Evolutionary conservation across 345 rosid species (phyloP).

Genomic region (Gossypium bickii): DNA sequence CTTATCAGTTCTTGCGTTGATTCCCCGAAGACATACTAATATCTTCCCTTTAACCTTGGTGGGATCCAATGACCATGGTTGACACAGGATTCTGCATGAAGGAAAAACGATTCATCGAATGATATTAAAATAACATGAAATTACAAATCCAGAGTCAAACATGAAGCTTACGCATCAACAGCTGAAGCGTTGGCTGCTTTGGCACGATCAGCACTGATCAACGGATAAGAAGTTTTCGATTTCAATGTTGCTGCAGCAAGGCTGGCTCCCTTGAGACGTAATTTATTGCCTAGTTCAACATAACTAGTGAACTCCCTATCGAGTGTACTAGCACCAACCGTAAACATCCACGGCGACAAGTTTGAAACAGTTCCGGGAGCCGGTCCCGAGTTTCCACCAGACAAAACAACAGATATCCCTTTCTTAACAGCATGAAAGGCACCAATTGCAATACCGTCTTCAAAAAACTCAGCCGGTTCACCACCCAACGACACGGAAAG

Average conservation of each 20-base stretch:
- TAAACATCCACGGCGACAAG: slow-evolving; percentile 70
- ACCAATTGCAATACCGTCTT: slow-evolving; percentile 35
- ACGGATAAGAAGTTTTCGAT: slow-evolving; percentile 35
- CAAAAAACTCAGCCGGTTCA: slow-evolving; percentile 20
- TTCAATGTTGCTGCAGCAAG: slow-evolving; percentile 40
- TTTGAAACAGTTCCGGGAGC: slow-evolving; percentile 43
- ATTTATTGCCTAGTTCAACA: slow-evolving; percentile 43
- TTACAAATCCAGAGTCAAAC: neutral
- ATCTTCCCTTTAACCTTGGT: slow-evolving; percentile 62
- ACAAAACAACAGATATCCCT: slow-evolving; percentile 36
- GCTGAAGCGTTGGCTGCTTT: slow-evolving; percentile 26
- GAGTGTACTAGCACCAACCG: slow-evolving; percentile 73
- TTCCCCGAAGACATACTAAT: slow-evolving; percentile 41
- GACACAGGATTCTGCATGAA: slow-evolving; percentile 33
- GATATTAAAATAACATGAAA: neutral
- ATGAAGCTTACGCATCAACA: slow-evolving; percentile 35
- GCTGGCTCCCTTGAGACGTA: slow-evolving; percentile 57
- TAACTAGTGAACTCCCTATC: slow-evolving; percentile 61
- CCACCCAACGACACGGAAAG: slow-evolving; percentile 47
- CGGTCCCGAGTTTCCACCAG: slow-evolving; percentile 74
- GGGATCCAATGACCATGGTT: slow-evolving; percentile 44
- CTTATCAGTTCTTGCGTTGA: slow-evolving; percentile 25
- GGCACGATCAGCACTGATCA: slow-evolving; percentile 48
- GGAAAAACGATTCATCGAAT: neutral
- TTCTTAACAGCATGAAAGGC: slow-evolving; percentile 39